phyloP scores from a whole-genome alignment of 2,329 filamentous ascomycete species.

The Monosporascus sp. region DNA sequence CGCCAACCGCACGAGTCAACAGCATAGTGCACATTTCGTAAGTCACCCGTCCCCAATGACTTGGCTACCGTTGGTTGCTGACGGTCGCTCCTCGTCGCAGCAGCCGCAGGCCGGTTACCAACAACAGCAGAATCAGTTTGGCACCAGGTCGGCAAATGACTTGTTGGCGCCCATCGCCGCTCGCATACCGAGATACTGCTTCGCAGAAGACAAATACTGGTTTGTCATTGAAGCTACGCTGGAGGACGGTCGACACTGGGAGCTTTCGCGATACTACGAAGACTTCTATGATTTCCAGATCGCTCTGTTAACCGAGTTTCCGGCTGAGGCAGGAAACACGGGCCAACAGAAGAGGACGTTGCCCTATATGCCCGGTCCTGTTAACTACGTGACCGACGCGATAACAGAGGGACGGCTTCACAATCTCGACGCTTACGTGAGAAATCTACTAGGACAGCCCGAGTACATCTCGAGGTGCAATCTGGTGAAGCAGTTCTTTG shows the following conservation, averaged over 20 bases:
- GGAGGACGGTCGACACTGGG: slow-evolving; percentile 88
- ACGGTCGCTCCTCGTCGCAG: slow-evolving; percentile 19
- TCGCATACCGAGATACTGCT: slow-evolving; percentile 87
- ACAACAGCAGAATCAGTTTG: slow-evolving; percentile 33
- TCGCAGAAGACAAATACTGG: slow-evolving; percentile 97
- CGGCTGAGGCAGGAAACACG: slow-evolving; percentile 85
- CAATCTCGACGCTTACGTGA: slow-evolving; percentile 93
- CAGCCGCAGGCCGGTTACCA: slow-evolving; percentile 25
- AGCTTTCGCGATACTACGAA: slow-evolving; percentile 90
- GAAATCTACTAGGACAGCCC: slow-evolving; percentile 79
- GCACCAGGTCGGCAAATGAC: slow-evolving; percentile 41
- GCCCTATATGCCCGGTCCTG: slow-evolving; percentile 96
- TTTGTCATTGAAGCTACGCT: slow-evolving; percentile 91
- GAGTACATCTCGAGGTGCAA: slow-evolving; percentile 78
- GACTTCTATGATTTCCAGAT: slow-evolving; percentile 99
- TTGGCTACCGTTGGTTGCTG: not conserved
- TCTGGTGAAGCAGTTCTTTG: slow-evolving; percentile 86
- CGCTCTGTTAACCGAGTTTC: slow-evolving; percentile 84
- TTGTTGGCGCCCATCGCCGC: slow-evolving; percentile 75
- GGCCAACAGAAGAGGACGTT: slow-evolving; percentile 73
- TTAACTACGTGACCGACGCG: slow-evolving; percentile 96
- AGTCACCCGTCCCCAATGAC: slow-evolving; percentile 6
- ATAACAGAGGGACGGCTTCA: slow-evolving; percentile 91
- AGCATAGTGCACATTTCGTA: slow-evolving; percentile 30
- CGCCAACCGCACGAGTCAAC: slow-evolving; percentile 40